Conservation (phyloP, 805 yeast species). For the Starmerella potacharoeniae region DNA sequence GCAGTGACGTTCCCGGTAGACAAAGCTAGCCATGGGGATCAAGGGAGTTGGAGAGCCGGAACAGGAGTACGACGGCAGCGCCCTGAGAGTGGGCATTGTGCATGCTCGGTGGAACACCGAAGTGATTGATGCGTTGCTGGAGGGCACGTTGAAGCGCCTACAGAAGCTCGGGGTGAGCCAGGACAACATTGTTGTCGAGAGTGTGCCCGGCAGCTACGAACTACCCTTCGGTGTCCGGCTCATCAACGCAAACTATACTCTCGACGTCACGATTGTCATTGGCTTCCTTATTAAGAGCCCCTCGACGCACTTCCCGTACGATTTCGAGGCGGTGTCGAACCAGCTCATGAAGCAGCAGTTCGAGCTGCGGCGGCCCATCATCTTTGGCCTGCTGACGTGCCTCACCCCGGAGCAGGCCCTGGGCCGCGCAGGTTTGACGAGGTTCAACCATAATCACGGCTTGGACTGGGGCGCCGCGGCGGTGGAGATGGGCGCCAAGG, state of each 20-base stretch:
- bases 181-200: conserved; percentile 64
- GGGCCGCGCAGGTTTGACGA: conserved; percentile 73
- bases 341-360: conserved; percentile 76
- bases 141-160: conserved; percentile 60
- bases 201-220: conserved; percentile 94
- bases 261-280: conserved; percentile 85
- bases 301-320: conserved; percentile 97
- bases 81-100: conserved; percentile 67
- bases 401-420: conserved; percentile 89
- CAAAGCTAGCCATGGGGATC: conserved; percentile 27
- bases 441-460: conserved; percentile 86
- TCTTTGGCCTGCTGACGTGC: conserved; percentile 89
- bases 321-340: conserved; percentile 78
- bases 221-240: conserved; percentile 68
- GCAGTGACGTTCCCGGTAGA: background rate
- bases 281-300: conserved; percentile 93
- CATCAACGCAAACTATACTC: conserved; percentile 22
- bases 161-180: conserved; percentile 56
- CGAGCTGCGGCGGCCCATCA: conserved; percentile 60
- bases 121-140: conserved; percentile 66
- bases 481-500: conserved; percentile 31
- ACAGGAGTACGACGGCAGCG: conserved; percentile 46
- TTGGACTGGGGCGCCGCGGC: conserved; percentile 99
- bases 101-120: conserved; percentile 92
- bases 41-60: conserved; percentile 71